Evolutionary conservation across 140 eudicot species (phyloP).

Genomic region (Flaveria floridana): DNA sequence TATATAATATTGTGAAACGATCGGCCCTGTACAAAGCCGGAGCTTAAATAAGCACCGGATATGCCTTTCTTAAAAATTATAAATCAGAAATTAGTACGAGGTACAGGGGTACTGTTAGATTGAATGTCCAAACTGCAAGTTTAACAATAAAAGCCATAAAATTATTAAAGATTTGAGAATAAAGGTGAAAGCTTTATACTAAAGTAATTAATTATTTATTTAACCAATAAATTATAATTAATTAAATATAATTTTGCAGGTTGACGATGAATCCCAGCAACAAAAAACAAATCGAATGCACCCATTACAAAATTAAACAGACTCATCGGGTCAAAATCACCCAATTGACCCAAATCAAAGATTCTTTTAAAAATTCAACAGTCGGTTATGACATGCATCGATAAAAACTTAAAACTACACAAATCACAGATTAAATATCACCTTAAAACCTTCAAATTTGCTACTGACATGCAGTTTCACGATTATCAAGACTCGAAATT

Average conservation of each 20-base stretch:
- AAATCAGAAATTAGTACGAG: constrained; percentile 2
- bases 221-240: background rate
- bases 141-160: constrained; percentile 5
- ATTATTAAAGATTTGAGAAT: constrained; percentile 13
- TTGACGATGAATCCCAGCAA: constrained; percentile 7
- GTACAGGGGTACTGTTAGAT: background rate
- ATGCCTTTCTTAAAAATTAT: too few species aligned
- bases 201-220: background rate
- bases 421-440: constrained; percentile 8
- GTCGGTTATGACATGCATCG: constrained; percentile 23
- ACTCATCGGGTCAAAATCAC: background rate
- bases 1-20: too few species aligned
- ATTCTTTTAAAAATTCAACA: background rate
- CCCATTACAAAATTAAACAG: constrained; percentile 10
- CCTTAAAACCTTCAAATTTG: constrained; percentile 39
- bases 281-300: constrained; percentile 13
- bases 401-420: background rate
- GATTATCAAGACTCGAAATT: too few species aligned
- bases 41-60: too few species aligned
- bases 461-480: too few species aligned
- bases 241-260: constrained; percentile 11
- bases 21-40: too few species aligned
- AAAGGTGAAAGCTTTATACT: constrained; percentile 25
- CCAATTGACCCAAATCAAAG: background rate
- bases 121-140: background rate